These are phyloP conservation scores for Verticillium longisporum DNA, from an alignment of 2,329 filamentous ascomycete genomes.

Conservation along the genomic window DNA sequence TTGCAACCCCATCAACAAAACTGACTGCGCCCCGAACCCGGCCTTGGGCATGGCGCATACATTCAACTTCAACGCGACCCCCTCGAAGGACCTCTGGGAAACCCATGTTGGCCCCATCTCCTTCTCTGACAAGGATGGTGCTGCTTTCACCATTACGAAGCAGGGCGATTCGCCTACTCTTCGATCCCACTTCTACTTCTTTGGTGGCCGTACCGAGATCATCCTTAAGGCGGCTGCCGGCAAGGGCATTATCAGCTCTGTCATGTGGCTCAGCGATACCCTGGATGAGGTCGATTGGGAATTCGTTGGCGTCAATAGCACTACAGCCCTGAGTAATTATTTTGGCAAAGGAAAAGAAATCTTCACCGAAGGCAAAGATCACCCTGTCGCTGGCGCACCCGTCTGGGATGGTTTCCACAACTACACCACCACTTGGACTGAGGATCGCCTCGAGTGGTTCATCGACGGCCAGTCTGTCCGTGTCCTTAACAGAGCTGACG, in stretches of 20 bases:
- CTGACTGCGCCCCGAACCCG: conserved; percentile 60
- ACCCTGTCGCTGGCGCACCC: conserved; percentile 40
- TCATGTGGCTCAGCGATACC: conserved; percentile 78
- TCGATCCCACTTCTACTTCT: conserved; percentile 74
- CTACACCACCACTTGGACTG: conserved; percentile 70
- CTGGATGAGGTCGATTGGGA: conserved; percentile 89
- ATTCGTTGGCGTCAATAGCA: conserved; percentile 62
- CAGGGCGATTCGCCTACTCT: conserved; percentile 73
- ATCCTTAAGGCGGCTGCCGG: conserved; percentile 71
- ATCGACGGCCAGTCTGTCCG: conserved; percentile 64
- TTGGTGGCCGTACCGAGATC: conserved; percentile 75
- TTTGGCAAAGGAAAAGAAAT: conserved; percentile 68
- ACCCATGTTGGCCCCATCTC: conserved; percentile 58
- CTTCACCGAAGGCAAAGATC: conserved; percentile 55
- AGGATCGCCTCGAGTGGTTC: conserved; percentile 58
- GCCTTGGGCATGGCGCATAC: conserved; percentile 60
- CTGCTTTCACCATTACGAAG: conserved; percentile 64
- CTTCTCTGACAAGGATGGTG: conserved; percentile 56
- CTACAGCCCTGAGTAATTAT: conserved; percentile 64
- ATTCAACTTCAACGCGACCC: conserved; percentile 59
- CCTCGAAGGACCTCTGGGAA: conserved; percentile 57
- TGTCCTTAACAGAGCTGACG: conserved; percentile 53
- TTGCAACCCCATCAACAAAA: conserved; percentile 70
- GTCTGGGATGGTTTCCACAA: conserved; percentile 62
- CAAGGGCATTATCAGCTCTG: conserved; percentile 69